Percentiles rank a stretch among this genome's conserved stretches.
These are phyloP conservation scores for Talaromyces sp. DNA, from an alignment of 2,329 filamentous ascomycete species.

Conservation along the genomic window DNA sequence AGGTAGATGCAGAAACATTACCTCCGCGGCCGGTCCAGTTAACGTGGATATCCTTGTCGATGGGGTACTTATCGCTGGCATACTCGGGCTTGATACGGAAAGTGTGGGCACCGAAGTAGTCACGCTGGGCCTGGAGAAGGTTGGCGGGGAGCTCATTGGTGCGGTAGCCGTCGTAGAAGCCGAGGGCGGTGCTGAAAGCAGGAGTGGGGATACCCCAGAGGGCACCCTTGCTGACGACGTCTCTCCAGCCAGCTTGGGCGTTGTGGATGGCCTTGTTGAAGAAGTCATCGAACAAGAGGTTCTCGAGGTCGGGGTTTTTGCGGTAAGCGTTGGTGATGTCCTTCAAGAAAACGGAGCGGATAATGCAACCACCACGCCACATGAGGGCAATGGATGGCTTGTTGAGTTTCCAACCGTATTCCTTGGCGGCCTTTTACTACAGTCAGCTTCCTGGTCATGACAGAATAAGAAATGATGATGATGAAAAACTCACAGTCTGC, in stretches of 20 bases:
- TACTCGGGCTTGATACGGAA: conserved; percentile 80
- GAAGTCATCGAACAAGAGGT: conserved; percentile 97
- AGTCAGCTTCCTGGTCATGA: conserved; percentile 20
- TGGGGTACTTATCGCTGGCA: conserved; percentile 73
- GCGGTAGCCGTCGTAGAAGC: conserved; percentile 98
- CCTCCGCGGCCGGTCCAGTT: conserved; percentile 99
- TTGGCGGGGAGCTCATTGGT: conserved; percentile 96
- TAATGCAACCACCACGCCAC: conserved; percentile 99
- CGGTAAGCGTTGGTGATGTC: conserved; percentile 98
- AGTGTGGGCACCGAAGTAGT: conserved; percentile 97
- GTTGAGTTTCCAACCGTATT: conserved; percentile 98
- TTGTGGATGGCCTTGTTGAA: conserved; percentile 99
- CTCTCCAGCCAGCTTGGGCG: conserved; percentile 87
- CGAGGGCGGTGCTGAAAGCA: conserved; percentile 92
- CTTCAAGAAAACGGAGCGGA: conserved; percentile 99
- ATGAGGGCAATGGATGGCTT: conserved; percentile 99
- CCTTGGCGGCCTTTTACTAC: conserved; percentile 69
- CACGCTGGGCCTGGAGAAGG: conserved; percentile 96
- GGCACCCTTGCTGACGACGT: conserved; percentile 84
- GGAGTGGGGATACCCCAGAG: conserved; percentile 94
- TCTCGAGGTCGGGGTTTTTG: conserved; percentile 88
- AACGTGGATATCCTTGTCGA: conserved; percentile 88
- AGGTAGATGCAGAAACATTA: conserved; percentile 94
- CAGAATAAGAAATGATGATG: background rate
- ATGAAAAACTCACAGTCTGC: conserved; percentile 73